Conservation (phyloP, 2,329 filamentous ascomycete species). For the Xylaria arbuscula region DNA sequence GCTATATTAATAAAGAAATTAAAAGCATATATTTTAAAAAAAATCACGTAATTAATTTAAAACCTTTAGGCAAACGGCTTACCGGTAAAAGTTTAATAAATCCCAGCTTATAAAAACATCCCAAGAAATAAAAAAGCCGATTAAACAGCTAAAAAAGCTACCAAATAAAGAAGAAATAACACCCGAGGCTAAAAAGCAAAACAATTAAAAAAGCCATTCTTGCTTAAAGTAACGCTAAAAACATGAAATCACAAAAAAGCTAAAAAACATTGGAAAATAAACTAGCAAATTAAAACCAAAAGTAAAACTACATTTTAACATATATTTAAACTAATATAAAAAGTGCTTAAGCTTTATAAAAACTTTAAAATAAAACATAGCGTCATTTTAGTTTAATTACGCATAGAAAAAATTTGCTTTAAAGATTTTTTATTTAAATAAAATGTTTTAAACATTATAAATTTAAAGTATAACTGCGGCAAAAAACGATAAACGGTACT, state of each 20-base stretch:
- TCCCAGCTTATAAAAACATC: constrained; percentile 9
- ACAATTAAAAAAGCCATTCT: constrained; percentile 19
- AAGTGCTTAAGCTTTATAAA: not conserved
- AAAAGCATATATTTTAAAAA: too few species aligned
- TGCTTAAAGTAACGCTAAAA: constrained; percentile 13
- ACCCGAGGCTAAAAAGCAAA: constrained; percentile 9
- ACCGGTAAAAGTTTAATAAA: constrained; percentile 7
- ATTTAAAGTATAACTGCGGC: too few species aligned
- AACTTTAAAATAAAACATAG: constrained; percentile 11
- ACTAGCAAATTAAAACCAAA: not conserved
- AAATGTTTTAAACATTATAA: too few species aligned
- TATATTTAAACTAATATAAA: constrained; percentile 3
- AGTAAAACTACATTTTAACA: not conserved
- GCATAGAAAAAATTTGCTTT: constrained; percentile 14
- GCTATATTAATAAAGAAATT: too few species aligned
- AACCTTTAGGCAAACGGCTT: constrained; percentile 1
- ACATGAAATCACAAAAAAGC: constrained; percentile 15
- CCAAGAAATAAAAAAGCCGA: constrained; percentile 8
- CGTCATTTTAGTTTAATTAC: constrained; percentile 12
- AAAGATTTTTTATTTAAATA: constrained; percentile 2
- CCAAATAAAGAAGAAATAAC: constrained; percentile 3
- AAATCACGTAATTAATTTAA: too few species aligned
- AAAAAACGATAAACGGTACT: too few species aligned
- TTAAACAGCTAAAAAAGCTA: constrained; percentile 5
- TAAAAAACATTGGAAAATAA: constrained; percentile 1